phyloP scores from a whole-genome alignment of 257 asterid genomes.

The Prunella vulgaris region DNA sequence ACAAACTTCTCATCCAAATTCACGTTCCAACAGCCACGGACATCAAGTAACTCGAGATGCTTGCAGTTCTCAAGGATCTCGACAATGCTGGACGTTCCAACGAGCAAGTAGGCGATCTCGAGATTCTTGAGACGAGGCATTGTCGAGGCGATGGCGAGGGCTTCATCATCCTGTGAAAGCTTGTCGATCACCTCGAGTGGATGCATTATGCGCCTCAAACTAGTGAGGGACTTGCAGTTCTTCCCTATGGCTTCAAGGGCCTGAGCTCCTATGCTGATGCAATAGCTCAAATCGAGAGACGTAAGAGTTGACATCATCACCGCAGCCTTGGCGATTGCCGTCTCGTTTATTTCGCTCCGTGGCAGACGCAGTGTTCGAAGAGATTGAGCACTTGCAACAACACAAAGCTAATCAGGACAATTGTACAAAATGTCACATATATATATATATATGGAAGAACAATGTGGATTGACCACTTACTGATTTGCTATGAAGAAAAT shows the following conservation, averaged over 20 bases:
- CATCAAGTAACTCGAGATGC: slow-evolving; percentile 58
- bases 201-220: slow-evolving; percentile 66
- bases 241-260: slow-evolving; percentile 66
- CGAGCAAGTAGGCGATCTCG: slow-evolving; percentile 74
- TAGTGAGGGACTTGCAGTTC: slow-evolving; percentile 53
- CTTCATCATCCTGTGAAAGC: slow-evolving; percentile 74
- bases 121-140: slow-evolving; percentile 80
- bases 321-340: slow-evolving; percentile 39
- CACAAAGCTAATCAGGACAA: not conserved
- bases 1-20: slow-evolving; percentile 48
- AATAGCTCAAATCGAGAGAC: slow-evolving; percentile 69
- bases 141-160: slow-evolving; percentile 61
- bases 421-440: too few species aligned
- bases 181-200: slow-evolving; percentile 58
- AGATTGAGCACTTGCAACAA: slow-evolving; percentile 64
- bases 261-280: slow-evolving; percentile 62
- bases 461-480: slow-evolving; percentile 42
- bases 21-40: slow-evolving; percentile 85
- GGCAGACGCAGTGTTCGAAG: slow-evolving; percentile 54
- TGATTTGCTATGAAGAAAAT: slow-evolving; percentile 56
- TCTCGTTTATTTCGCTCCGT: slow-evolving; percentile 52
- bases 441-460: not conserved
- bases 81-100: slow-evolving; percentile 44
- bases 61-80: slow-evolving; percentile 56
- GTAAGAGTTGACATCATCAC: slow-evolving; percentile 45